A percentile compares a stretch with the other conserved stretches of the same genome.
Evolutionary conservation across 1,139 yeast genomes (phyloP).

Genomic region (Protomyces inouyei): DNA sequence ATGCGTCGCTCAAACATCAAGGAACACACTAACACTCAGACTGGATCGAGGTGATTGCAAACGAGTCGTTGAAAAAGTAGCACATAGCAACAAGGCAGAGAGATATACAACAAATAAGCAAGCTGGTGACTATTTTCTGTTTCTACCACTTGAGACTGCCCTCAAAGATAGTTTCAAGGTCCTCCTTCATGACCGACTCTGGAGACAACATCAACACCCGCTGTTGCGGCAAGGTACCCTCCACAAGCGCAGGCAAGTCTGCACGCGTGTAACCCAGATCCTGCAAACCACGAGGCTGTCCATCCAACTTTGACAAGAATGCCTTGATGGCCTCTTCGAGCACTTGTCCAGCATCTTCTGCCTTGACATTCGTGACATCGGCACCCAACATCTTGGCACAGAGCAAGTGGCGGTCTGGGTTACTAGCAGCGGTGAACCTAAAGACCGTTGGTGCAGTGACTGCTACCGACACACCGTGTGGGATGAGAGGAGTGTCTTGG

Average conservation of each 20-base stretch:
- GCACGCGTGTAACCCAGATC: constrained; percentile 40
- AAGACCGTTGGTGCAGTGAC: constrained; percentile 45
- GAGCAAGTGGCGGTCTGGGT: constrained; percentile 43
- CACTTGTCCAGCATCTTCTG: constrained; percentile 43
- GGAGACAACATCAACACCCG: constrained; percentile 43
- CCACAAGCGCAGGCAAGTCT: constrained; percentile 41
- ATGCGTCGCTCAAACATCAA: constrained; percentile 63
- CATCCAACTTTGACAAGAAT: constrained; percentile 41
- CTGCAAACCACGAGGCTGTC: constrained; percentile 41
- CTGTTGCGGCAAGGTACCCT: constrained; percentile 44
- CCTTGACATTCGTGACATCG: constrained; percentile 41
- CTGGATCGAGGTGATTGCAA: constrained; percentile 52
- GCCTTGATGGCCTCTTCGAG: constrained; percentile 40
- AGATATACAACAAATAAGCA: not conserved
- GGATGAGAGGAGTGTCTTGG: constrained; percentile 43
- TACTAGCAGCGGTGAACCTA: constrained; percentile 43
- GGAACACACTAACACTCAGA: constrained; percentile 35
- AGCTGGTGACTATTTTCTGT: no score
- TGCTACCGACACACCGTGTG: constrained; percentile 45
- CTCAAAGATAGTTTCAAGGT: constrained; percentile 35
- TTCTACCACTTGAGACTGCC: constrained; percentile 15
- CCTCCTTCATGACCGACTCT: constrained; percentile 36
- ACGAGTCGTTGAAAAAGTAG: constrained; percentile 31
- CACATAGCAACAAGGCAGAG: not conserved
- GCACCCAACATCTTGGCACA: constrained; percentile 43